Evolutionary conservation across 1,284 basidiomycete species (phyloP).

Genomic region (Puccinia brachypodii): DNA sequence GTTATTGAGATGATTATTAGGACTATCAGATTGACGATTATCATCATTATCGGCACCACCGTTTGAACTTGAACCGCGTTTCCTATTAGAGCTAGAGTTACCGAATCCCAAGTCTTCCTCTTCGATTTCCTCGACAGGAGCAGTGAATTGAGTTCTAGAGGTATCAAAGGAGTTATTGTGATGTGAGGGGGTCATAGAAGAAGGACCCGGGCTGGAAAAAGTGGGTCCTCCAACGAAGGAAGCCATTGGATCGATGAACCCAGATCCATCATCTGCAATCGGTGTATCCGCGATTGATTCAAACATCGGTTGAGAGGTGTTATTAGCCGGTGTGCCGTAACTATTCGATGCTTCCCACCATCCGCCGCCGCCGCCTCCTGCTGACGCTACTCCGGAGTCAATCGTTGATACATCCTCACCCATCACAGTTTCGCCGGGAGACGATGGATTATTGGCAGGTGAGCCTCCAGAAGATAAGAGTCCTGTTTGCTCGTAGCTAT

Average conservation of each 20-base stretch:
- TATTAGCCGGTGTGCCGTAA: constrained; percentile 26
- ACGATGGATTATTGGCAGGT: constrained; percentile 51
- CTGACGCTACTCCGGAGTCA: not conserved
- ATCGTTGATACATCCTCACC: constrained; percentile 10
- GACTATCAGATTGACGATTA: not conserved
- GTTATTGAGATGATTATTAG: not conserved
- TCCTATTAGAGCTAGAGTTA: constrained; percentile 26
- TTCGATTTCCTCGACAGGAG: too few species aligned
- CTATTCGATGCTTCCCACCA: constrained; percentile 48
- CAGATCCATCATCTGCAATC: constrained; percentile 39
- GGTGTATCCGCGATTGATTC: constrained; percentile 21
- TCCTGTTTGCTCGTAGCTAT: constrained; percentile 15
- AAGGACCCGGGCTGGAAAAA: not conserved
- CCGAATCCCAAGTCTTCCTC: constrained; percentile 45
- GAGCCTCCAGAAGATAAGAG: constrained; percentile 40
- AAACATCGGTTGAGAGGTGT: constrained; percentile 24
- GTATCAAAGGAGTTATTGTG: not conserved
- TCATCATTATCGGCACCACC: not conserved
- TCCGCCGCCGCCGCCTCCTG: too few species aligned
- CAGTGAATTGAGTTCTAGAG: constrained; percentile 9
- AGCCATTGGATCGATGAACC: constrained; percentile 48
- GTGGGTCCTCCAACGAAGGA: constrained; percentile 20
- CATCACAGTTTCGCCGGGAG: constrained; percentile 50
- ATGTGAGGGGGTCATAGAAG: not conserved
- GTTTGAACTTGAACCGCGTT: not conserved